phyloP scores from a whole-genome alignment of 2,329 filamentous ascomycete species.

The Cytospora leucostoma region DNA sequence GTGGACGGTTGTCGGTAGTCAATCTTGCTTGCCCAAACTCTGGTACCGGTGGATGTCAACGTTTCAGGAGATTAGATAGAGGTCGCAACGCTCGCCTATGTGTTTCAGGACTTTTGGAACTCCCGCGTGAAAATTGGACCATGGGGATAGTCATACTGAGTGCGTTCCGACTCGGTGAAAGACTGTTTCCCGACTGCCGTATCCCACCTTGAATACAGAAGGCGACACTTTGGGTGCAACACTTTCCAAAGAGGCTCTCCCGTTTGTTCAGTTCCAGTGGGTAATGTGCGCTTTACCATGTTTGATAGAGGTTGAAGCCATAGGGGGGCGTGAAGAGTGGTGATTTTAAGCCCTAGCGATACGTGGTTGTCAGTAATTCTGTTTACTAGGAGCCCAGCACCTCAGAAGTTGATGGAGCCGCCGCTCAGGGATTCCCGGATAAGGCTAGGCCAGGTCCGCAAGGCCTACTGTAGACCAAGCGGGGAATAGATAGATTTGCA shows the following conservation, averaged over 20 bases:
- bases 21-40: conserved; percentile 21
- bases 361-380: neutral
- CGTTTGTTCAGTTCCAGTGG: conserved; percentile 21
- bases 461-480: neutral
- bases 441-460: neutral
- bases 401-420: neutral
- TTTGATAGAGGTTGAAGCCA: conserved; percentile 7
- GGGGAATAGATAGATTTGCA: neutral
- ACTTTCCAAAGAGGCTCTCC: conserved; percentile 18
- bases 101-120: conserved; percentile 23
- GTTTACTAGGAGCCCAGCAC: neutral
- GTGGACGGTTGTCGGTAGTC: conserved; percentile 3
- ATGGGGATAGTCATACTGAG: conserved; percentile 1
- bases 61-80: conserved; percentile 27
- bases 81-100: conserved; percentile 20
- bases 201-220: conserved; percentile 22
- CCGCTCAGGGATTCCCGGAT: neutral
- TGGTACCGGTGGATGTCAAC: conserved; percentile 22
- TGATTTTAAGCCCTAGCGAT: conserved; percentile 3
- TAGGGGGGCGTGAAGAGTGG: neutral
- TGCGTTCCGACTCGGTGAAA: conserved; percentile 7
- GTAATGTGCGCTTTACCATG: conserved; percentile 17
- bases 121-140: conserved; percentile 6
- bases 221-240: conserved; percentile 22
- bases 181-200: conserved; percentile 20